Evolutionary conservation across 257 asterid species (phyloP).

Genomic region (Vinca minor): DNA sequence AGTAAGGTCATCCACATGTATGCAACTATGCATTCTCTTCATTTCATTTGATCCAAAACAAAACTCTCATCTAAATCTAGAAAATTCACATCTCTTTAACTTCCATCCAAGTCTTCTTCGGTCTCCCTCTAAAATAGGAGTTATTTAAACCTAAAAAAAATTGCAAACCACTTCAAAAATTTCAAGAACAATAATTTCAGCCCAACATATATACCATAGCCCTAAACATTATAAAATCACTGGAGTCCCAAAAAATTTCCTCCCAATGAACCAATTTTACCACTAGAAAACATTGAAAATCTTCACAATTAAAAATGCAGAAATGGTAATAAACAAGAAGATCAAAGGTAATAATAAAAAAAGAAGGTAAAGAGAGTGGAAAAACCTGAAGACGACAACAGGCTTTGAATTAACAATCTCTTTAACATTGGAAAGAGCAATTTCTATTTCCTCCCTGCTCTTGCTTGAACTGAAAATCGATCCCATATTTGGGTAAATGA

Average conservation of each 20-base stretch:
- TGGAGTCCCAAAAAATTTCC: neutral
- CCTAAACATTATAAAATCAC: neutral
- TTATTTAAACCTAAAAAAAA: neutral
- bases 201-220: neutral
- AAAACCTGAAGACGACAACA: conserved; percentile 66
- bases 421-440: conserved; percentile 57
- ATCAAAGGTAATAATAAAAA: neutral
- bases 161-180: neutral
- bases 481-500: conserved; percentile 41
- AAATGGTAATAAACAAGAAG: neutral
- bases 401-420: conserved; percentile 62
- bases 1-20: no score
- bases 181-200: neutral
- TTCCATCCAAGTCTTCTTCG: no score
- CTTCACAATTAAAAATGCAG: neutral
- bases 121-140: no score
- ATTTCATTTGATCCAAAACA: no score
- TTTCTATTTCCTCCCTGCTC: conserved; percentile 42
- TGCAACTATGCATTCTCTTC: no score
- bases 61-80: no score
- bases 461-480: conserved; percentile 44
- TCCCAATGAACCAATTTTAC: neutral
- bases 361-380: neutral
- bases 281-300: no score
- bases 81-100: no score